Evolutionary conservation across 495 filamentous ascomycete genomes (phyloP), one percentile per base, ranked within the genome.

Genomic region (Penicillium cinerascens): DNA sequence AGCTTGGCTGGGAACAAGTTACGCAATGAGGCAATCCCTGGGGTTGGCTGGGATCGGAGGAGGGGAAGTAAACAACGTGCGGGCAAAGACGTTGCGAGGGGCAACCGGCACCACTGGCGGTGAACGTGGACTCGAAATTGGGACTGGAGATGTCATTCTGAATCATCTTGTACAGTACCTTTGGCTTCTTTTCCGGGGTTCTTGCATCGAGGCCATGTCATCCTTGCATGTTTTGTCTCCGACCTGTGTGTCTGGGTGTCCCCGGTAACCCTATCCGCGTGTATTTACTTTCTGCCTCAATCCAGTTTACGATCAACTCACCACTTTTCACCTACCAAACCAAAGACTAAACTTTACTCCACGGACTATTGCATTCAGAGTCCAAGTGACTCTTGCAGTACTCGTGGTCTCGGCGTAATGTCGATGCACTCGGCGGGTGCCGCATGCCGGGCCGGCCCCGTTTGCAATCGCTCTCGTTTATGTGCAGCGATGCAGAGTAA

Each of bases 61-160:
- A 56, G 56, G 63, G 56, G 53, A 58, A 53, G 67, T 72, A 74
- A 74, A 74, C 71, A 74, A 55, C 46, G 58, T 68, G 64, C 60
- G 60, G 59, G 52, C 46, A 52, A 49, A 26, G 54, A 43, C 52
- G 72, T 75, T 74, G 72, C 66, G 52, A 54, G 56, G 68, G 72
- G 72, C 72, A 75, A 75, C 37, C 39, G 51, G 37, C 46, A 47
- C 47, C 46, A 47, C 47, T 58, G 51, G 59, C 59, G 64, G 64
- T 66, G 44, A 64, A 56, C 37, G 38, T 52, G 49, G 47, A 37
- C 39, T 47, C 37, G 39, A 35, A 37, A 23, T 40, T 40, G 23
- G 26, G 37, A 44, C 21, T 48, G 23, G 17, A 45, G 36, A 56
- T 29, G 43, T 50, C 51, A 58, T 42, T 20, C 33, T 43, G 37